A percentile compares a stretch with the other conserved stretches of the same genome.
Evolutionary conservation across 768 basidiomycete species (phyloP).

Genomic region (Leccinum variicolor): DNA sequence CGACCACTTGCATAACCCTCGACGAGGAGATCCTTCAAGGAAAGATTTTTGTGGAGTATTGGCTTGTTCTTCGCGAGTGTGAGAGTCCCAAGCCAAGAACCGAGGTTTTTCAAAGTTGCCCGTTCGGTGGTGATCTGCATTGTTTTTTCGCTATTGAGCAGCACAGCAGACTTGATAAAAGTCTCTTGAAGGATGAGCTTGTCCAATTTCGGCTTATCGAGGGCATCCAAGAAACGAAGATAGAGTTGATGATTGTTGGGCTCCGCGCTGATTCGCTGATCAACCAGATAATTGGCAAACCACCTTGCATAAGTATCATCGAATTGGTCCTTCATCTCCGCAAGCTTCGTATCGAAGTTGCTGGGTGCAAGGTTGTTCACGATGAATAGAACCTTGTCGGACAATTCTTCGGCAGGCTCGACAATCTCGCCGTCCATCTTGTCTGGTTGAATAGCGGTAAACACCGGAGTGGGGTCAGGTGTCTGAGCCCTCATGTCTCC

Average conservation of each 20-base stretch:
- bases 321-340: conserved; percentile 84
- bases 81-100: conserved; percentile 90
- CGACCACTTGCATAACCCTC: conserved; percentile 94
- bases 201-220: conserved; percentile 64
- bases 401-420: conserved; percentile 78
- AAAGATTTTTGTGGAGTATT: conserved; percentile 88
- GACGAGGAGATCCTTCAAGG: conserved; percentile 95
- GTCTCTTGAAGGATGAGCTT: conserved; percentile 93
- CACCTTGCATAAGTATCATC: conserved; percentile 82
- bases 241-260: conserved; percentile 97
- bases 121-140: conserved; percentile 84
- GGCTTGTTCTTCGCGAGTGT: conserved; percentile 92
- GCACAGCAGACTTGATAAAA: conserved; percentile 74
- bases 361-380: conserved; percentile 95
- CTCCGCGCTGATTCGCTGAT: conserved; percentile 92
- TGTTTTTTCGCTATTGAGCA: conserved; percentile 91
- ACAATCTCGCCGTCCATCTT: conserved; percentile 55
- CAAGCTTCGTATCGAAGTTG: conserved; percentile 86
- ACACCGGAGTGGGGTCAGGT: conserved; percentile 52
- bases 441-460: conserved; percentile 79
- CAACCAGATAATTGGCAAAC: conserved; percentile 98
- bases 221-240: conserved; percentile 85
- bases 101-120: conserved; percentile 87
- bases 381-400: conserved; percentile 95
- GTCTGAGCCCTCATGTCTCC: conserved; percentile 39